phyloP scores from a whole-genome alignment of 1,284 basidiomycete genomes.

The Rhodotorula sp. region DNA sequence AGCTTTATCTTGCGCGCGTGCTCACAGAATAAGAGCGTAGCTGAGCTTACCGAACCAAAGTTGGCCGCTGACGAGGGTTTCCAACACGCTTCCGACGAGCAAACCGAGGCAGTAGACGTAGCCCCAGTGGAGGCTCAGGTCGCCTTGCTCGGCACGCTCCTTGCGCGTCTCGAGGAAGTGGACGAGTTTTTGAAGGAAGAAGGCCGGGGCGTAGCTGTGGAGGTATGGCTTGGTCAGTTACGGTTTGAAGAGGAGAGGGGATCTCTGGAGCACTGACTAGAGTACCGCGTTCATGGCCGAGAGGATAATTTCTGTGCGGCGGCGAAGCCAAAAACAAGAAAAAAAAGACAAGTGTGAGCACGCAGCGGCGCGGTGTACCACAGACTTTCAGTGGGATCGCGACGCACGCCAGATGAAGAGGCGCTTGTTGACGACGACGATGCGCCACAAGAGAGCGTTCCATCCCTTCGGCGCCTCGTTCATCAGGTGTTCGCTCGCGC shows the following conservation, averaged over 20 bases:
- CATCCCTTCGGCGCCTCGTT: constrained; percentile 25
- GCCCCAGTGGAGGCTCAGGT: constrained; percentile 49
- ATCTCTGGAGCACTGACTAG: constrained; percentile 16
- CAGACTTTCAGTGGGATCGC: not conserved
- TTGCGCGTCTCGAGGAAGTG: constrained; percentile 63
- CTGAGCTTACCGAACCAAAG: constrained; percentile 45
- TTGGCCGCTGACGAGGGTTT: constrained; percentile 54
- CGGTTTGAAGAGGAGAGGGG: not conserved
- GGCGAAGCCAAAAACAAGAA: constrained; percentile 44
- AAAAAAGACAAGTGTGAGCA: not conserved
- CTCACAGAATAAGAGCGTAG: not conserved
- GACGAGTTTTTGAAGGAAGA: constrained; percentile 70
- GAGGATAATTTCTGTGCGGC: constrained; percentile 56
- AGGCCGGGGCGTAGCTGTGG: constrained; percentile 65
- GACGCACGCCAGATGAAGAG: constrained; percentile 42
- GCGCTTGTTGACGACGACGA: constrained; percentile 49
- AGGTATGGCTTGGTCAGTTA: not conserved
- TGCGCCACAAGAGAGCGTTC: constrained; percentile 47
- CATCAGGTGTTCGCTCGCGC: not conserved
- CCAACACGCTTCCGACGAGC: constrained; percentile 63
- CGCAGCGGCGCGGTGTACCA: no score
- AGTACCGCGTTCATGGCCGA: constrained; percentile 62
- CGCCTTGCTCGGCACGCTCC: not conserved
- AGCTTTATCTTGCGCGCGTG: not conserved
- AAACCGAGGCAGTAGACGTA: constrained; percentile 59